Conservation (phyloP, 495 filamentous ascomycete species). For the Pyrenula massariospora region DNA sequence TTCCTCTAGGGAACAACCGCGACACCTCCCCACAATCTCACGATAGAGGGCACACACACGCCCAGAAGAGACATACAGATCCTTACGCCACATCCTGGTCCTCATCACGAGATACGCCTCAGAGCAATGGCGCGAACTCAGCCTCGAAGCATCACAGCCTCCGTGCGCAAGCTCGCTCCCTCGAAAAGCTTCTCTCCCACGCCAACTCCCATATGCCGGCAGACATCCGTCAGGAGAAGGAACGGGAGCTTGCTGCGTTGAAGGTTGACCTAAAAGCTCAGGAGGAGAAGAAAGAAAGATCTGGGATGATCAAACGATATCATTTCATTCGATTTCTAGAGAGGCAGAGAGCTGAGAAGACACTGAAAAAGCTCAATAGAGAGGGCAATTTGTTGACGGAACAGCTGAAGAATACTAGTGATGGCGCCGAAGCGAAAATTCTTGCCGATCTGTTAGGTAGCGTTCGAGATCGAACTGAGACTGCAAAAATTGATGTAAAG, state of each 20-base stretch:
- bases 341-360: constrained; percentile 9
- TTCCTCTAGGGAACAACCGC: no score
- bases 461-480: constrained; percentile 45
- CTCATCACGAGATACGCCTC: neutral
- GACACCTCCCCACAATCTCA: no score
- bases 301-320: constrained; percentile 72
- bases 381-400: neutral
- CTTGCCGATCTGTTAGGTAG: neutral
- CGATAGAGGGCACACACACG: no score
- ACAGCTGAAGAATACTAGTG: neutral
- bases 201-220: constrained; percentile 44
- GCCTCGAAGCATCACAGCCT: constrained; percentile 21
- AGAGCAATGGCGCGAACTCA: constrained; percentile 3
- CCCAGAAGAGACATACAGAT: no score
- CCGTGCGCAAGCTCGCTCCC: constrained; percentile 41
- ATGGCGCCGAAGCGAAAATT: neutral
- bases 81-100: no score
- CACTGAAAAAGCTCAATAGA: neutral
- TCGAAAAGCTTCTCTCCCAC: constrained; percentile 40
- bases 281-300: constrained; percentile 48
- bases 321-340: constrained; percentile 94
- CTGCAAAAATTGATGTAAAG: constrained; percentile 68
- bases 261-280: constrained; percentile 57
- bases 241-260: constrained; percentile 69
- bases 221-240: constrained; percentile 60